Conservation (phyloP, 192 early-diverging fungal species). For the Globomyces pollinis-pini region DNA sequence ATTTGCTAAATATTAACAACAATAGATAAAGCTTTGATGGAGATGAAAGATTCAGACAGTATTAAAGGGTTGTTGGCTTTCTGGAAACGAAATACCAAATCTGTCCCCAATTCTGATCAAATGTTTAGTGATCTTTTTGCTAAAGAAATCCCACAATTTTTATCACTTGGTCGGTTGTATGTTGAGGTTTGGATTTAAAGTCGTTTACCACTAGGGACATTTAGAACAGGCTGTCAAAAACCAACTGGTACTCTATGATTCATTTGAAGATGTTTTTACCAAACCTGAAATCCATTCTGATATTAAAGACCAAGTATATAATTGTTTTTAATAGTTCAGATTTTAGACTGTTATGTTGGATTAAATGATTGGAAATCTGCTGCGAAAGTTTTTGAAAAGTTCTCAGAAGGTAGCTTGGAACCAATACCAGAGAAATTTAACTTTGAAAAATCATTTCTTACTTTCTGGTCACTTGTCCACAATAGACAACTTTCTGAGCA, state of each 20-base stretch:
- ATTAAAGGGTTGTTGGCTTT: conserved; percentile 18
- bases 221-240: not conserved
- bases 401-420: no score
- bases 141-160: no score
- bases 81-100: conserved; percentile 12
- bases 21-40: conserved; percentile 10
- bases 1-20: conserved; percentile 1
- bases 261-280: not conserved
- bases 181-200: not conserved
- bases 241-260: no score
- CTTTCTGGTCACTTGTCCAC: no score
- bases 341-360: not conserved
- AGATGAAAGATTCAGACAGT: conserved; percentile 20
- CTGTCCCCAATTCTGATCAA: not conserved
- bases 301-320: not conserved
- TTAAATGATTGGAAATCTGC: conserved; percentile 6
- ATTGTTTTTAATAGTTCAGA: not conserved
- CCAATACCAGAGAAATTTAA: no score
- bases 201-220: no score
- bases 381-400: no score
- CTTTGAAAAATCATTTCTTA: no score
- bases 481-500: no score
- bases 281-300: not conserved
- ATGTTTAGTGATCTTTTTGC: not conserved
- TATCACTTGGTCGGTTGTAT: no score